Base-by-base conservation (phyloP, 257 asterid genomes). In the Ilex aquifolium region DNA sequence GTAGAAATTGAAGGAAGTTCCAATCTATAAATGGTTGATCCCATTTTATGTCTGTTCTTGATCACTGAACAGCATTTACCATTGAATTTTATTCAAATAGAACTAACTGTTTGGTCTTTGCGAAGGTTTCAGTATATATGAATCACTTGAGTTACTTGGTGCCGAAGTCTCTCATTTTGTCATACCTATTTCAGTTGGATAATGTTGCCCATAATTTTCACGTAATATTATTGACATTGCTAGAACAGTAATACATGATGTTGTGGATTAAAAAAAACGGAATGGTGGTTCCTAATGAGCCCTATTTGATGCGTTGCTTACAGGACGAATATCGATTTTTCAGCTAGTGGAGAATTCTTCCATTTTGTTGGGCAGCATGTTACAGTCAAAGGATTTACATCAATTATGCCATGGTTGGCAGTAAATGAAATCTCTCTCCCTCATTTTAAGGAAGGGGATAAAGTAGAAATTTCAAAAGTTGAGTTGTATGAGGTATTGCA, bases 371-470 rank as follows among this genome's bases (percentile, higher is more conserved):
- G 97, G 61, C 90, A 83, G 67, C 86, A 68, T 52, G 90, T 84
- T 70, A 72, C 50, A 13, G 69, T 66, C 64, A 85, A 83, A 70
- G 95, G 95, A 75, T 90, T 90, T 76, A 87, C 95, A 39, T 74
- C 95, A 52, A 79, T 90, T 63, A 90, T 90, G 95, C 95, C 97
- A 48, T 90, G 97, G 97, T 74, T 85, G 83, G 95, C 95, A 60
- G 82, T 90, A 54, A 67, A 68, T 15, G 95, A 85, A 77, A 87
- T 74, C 64, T 81, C 80, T 65, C 80, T 87, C 64, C 97, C 97
- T n/a, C 82, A 77, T 65, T 90, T 90, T 63, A 57, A 74, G 57
- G 74, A 78, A 76, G 88, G 86, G 68, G 80, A 90, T 75, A 85
- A 76, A 74, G 77, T 87, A 32, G 74, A 72, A 71, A 73, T 87